phyloP scores from a whole-genome alignment of 345 rosid species.

The Psidium friedrichsthalianum region DNA sequence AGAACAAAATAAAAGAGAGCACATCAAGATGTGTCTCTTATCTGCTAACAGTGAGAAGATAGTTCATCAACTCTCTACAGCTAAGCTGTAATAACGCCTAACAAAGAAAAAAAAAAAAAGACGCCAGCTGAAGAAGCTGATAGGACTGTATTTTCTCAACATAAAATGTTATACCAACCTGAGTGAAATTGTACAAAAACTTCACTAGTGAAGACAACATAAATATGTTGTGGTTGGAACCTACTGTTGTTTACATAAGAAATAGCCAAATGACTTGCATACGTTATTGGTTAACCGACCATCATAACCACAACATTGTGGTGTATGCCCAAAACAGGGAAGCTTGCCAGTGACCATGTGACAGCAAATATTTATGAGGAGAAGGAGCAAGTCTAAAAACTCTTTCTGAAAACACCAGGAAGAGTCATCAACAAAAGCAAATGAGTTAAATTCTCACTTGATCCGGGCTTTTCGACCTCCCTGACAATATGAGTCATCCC shows the following conservation, averaged over 20 bases:
- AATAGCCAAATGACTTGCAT: not conserved
- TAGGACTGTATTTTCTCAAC: not conserved
- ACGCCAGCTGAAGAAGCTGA: not conserved
- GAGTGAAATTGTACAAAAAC: not conserved
- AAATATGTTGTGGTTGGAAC: not conserved
- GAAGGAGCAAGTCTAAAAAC: not conserved
- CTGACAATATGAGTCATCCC: constrained; percentile 27
- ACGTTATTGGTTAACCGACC: not conserved
- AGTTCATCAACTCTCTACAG: not conserved
- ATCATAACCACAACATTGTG: not conserved
- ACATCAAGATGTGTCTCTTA: not conserved
- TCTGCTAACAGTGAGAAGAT: not conserved
- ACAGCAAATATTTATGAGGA: not conserved
- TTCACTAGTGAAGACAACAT: not conserved
- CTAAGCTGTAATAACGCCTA: not conserved
- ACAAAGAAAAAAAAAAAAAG: not conserved
- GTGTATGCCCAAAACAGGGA: not conserved
- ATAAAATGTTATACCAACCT: not conserved
- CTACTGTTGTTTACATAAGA: not conserved
- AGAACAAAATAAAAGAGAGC: not conserved
- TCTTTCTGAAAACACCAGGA: not conserved
- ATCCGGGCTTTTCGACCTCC: constrained; percentile 31
- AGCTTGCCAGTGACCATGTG: not conserved
- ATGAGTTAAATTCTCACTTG: not conserved
- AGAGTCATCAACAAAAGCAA: not conserved